Evolutionary conservation across 2,329 filamentous ascomycete species (phyloP), one percentile per base, ranked within the genome.

Genomic region (Hypomyces perniciosus): DNA sequence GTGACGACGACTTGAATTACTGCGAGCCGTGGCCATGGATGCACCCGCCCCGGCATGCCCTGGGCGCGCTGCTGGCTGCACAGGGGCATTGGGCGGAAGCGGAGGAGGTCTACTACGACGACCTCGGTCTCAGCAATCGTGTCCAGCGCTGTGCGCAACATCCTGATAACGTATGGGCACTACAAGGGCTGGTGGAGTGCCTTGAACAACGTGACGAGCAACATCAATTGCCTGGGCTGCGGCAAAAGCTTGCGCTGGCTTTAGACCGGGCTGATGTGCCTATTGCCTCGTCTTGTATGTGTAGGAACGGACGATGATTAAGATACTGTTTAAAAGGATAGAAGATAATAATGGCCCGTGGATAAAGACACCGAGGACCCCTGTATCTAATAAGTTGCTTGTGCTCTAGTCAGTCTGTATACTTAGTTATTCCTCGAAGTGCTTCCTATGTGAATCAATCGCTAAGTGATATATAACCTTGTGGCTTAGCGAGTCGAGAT

Each of bases 11-110:
- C 0, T 71, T 88, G n/a, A 77, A 78, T 0, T 88, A 87, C 54
- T 79, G 83, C 28, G 85, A 89, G 63, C 85, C 85, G 0, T 88
- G 84, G 84, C 81, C 80, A 0, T 88, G 84, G 84, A 87, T 88
- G 84, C 83, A 86, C 57, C 85, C 85, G 0, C 77, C 81, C 0
- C 73, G 84, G 2, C 85, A 88, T 64, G 84, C 84, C 0, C 83
- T 83, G 46, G 84, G 80, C 1, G 85, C 85, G 1, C 69, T 89
- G 5, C 64, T 87, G 31, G 70, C 86, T 39, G 85, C 88, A 59
- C 83, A 85, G 60, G 79, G 76, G 0, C 70, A 68, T 5, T 69
- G 78, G 1, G 73, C 76, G 30, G 70, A 83, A 46, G 81, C 83
- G 0, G 69, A 72, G 0, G 72, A 65, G 1, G 74, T 80, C 1